Conservation (phyloP, 805 yeast genomes). For the Naumovozyma baii region DNA sequence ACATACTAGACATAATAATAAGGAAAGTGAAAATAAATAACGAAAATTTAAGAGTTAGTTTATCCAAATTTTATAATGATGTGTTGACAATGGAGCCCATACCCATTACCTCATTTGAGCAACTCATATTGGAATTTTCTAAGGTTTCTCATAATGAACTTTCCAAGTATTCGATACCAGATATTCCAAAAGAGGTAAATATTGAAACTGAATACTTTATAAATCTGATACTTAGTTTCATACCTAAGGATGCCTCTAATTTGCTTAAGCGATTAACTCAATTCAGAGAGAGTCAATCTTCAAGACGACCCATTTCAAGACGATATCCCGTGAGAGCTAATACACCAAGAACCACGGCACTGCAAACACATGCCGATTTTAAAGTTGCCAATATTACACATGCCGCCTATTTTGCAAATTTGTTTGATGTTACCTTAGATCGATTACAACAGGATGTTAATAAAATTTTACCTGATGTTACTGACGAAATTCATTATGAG, state of each 20-base stretch:
- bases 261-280: constrained; percentile 35
- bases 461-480: constrained; percentile 14
- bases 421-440: constrained; percentile 42
- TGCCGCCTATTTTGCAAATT: constrained; percentile 36
- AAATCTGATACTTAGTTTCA: constrained; percentile 13
- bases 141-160: constrained; percentile 45
- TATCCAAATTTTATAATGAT: constrained; percentile 55
- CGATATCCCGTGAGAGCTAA: neutral
- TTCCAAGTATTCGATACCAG: constrained; percentile 30
- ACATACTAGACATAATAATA: constrained; percentile 32
- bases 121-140: constrained; percentile 43
- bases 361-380: too few relatives aligned
- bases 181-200: constrained; percentile 18
- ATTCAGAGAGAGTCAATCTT: constrained; percentile 24
- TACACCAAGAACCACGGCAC: too few relatives aligned
- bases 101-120: constrained; percentile 24
- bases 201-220: constrained; percentile 20
- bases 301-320: neutral
- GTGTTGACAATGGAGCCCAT: constrained; percentile 36
- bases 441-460: constrained; percentile 48
- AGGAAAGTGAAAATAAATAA: constrained; percentile 28
- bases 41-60: constrained; percentile 45
- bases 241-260: constrained; percentile 8
- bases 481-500: constrained; percentile 12
- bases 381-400: constrained; percentile 46